Conservation (phyloP, 305 asterid species). For the Rubia peregrina region DNA sequence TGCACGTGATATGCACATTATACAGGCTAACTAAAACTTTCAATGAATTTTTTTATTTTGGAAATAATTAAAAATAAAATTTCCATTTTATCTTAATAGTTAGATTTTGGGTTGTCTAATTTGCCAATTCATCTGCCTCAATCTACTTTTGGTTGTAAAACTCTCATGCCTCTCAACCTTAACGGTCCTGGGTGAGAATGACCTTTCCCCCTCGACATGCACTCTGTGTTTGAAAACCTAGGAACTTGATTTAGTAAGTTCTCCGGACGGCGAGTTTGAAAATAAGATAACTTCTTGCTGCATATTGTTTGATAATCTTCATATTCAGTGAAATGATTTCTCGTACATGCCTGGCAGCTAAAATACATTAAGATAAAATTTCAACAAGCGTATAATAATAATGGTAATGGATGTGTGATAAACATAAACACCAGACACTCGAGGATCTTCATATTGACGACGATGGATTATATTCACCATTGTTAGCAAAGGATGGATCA, state of each 20-base stretch:
- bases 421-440: neutral
- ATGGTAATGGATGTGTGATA: neutral
- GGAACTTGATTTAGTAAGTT: neutral
- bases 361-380: neutral
- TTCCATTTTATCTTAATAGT: no score
- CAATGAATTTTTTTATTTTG: no score
- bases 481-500: neutral
- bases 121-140: neutral
- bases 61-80: no score
- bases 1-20: no score
- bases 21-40: no score
- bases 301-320: neutral
- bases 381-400: no score
- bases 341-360: neutral
- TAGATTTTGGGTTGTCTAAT: neutral
- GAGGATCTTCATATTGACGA: neutral
- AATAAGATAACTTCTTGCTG: neutral
- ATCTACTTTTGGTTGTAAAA: neutral
- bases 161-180: neutral
- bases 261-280: neutral
- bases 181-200: neutral
- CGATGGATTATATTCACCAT: neutral
- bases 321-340: neutral
- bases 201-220: neutral
- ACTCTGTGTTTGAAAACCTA: neutral